Conservation (phyloP, 179 eudicot species). For the Silene noctiflora region DNA sequence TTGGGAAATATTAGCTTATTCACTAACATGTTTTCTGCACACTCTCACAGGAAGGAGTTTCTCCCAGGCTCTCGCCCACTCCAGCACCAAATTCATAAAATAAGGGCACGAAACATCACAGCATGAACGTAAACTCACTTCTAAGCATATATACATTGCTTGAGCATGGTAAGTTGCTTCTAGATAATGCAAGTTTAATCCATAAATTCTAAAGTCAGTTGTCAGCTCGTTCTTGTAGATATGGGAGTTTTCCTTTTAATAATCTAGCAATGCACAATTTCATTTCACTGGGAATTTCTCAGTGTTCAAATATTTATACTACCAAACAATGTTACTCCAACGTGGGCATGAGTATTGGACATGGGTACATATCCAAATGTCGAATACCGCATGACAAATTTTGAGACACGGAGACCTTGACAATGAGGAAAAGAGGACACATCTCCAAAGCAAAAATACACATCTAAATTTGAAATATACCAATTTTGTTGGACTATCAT, state of each 20-base stretch:
- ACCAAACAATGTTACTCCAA: too few relatives aligned
- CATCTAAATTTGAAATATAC: too few relatives aligned
- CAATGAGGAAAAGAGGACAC: too few relatives aligned
- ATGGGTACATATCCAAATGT: too few relatives aligned
- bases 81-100: background rate
- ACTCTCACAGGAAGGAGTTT: background rate
- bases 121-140: background rate
- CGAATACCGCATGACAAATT: too few relatives aligned
- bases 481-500: too few relatives aligned
- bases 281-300: background rate
- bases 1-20: background rate
- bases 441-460: too few relatives aligned
- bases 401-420: too few relatives aligned
- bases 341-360: too few relatives aligned
- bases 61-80: conserved; percentile 1
- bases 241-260: background rate
- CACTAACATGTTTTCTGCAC: background rate
- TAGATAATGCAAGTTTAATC: background rate
- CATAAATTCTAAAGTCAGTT: background rate
- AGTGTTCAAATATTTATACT: background rate
- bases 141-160: background rate
- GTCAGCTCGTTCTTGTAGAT: background rate
- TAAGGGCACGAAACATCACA: background rate
- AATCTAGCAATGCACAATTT: conserved; percentile 9
- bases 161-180: background rate